These are phyloP conservation scores for Penicillium frequentans DNA, from an alignment of 2,329 filamentous ascomycete genomes.

Conservation along the genomic window DNA sequence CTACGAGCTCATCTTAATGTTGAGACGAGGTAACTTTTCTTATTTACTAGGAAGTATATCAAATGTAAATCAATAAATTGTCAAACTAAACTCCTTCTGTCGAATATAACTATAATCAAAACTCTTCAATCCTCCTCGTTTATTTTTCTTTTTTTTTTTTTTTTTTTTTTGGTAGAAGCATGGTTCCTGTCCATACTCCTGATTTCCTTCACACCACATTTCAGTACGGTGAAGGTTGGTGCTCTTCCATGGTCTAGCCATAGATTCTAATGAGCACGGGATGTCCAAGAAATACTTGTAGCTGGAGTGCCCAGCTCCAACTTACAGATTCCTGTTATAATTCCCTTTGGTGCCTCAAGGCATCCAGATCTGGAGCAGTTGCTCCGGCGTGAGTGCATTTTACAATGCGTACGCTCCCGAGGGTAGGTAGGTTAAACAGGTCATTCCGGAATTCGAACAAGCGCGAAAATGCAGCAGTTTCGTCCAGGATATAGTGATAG, in stretches of 20 bases:
- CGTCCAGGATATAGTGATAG: background rate
- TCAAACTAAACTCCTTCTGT: background rate
- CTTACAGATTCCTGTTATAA: background rate
- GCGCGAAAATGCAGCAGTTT: background rate
- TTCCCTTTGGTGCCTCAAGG: background rate
- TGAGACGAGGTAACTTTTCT: background rate
- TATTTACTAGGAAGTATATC: background rate
- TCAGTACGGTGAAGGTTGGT: background rate
- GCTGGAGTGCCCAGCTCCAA: conserved; percentile 3
- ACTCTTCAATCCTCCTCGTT: background rate
- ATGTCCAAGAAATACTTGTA: background rate
- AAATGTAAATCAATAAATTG: background rate
- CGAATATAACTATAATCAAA: background rate
- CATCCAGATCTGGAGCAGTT: background rate
- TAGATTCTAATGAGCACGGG: background rate
- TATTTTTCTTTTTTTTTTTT: background rate
- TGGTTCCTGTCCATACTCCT: background rate
- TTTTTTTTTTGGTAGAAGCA: background rate
- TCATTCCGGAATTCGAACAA: conserved; percentile 3
- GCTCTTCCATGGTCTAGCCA: background rate
- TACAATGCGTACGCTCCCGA: background rate
- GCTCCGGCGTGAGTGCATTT: background rate
- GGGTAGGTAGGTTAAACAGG: background rate
- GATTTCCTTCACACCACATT: background rate
- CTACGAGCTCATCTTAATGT: no score